Evolutionary conservation across 441 rosid genomes (phyloP).

Genomic region (Pelargonium exstipulatum): DNA sequence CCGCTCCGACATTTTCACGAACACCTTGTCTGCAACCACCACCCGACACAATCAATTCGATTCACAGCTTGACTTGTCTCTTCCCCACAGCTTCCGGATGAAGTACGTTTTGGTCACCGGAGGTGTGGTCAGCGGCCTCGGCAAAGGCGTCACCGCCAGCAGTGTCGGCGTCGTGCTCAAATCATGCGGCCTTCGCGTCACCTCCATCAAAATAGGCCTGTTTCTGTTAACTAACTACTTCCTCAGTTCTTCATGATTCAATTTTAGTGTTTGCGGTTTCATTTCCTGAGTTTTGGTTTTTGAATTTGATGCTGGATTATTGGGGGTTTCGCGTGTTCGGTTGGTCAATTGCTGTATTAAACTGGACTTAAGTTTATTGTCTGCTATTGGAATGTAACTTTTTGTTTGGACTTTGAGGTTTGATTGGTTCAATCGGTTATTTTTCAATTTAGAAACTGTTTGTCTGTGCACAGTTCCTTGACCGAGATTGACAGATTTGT

Average conservation of each 20-base stretch:
- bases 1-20: constrained; percentile 47
- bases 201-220: constrained; percentile 67
- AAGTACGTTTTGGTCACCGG: constrained; percentile 71
- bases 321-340: too few species aligned
- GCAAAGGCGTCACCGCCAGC: constrained; percentile 76
- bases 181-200: constrained; percentile 67
- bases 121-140: constrained; percentile 75
- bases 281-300: background rate
- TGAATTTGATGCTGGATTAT: too few species aligned
- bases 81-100: constrained; percentile 28
- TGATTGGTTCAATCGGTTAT: background rate
- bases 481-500: background rate
- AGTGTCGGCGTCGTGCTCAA: constrained; percentile 71
- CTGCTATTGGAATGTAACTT: too few species aligned
- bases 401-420: constrained; percentile 1
- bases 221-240: constrained; percentile 5
- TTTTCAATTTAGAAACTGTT: background rate
- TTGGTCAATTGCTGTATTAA: background rate
- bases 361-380: too few species aligned
- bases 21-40: constrained; percentile 32
- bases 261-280: background rate
- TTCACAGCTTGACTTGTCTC: background rate
- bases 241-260: background rate
- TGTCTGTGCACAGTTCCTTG: background rate
- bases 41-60: background rate